Percentiles rank a stretch among this genome's conserved stretches.
These are phyloP conservation scores for Pisolithus tinctorius DNA, from an alignment of 768 basidiomycete species.

Conservation along the genomic window DNA sequence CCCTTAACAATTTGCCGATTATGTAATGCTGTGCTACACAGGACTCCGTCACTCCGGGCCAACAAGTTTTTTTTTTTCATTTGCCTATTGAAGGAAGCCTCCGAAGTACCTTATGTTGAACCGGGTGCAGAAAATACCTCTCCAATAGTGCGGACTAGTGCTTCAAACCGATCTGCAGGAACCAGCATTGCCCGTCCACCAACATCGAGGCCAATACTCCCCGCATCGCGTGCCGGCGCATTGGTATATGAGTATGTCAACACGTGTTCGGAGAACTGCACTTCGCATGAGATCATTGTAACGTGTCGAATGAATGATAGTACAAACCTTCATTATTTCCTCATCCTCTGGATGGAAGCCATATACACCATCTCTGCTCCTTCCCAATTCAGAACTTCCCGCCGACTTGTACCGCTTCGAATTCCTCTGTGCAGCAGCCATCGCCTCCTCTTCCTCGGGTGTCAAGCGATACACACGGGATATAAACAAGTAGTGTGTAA, in stretches of 20 bases:
- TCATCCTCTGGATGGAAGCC: slow-evolving; percentile 88
- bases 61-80: neutral
- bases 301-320: neutral
- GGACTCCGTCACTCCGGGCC: neutral
- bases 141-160: slow-evolving; percentile 34
- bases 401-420: slow-evolving; percentile 32
- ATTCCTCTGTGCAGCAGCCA: slow-evolving; percentile 35
- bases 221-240: slow-evolving; percentile 47
- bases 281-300: neutral
- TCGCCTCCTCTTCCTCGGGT: slow-evolving; percentile 54
- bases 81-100: no score
- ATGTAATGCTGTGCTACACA: slow-evolving; percentile 4
- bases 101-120: neutral
- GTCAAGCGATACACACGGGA: slow-evolving; percentile 76
- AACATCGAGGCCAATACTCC: slow-evolving; percentile 67
- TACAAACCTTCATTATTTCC: slow-evolving; percentile 53
- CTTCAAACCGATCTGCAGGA: slow-evolving; percentile 34
- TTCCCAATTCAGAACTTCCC: slow-evolving; percentile 14
- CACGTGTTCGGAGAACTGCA: slow-evolving; percentile 17
- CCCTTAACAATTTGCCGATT: slow-evolving; percentile 2
- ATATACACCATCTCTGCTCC: slow-evolving; percentile 47
- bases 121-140: slow-evolving; percentile 26
- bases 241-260: slow-evolving; percentile 43
- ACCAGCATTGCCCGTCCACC: slow-evolving; percentile 63
- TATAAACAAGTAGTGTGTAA: slow-evolving; percentile 69